phyloP scores from a whole-genome alignment of 805 yeast species.

The Starmerella stigmatis region DNA sequence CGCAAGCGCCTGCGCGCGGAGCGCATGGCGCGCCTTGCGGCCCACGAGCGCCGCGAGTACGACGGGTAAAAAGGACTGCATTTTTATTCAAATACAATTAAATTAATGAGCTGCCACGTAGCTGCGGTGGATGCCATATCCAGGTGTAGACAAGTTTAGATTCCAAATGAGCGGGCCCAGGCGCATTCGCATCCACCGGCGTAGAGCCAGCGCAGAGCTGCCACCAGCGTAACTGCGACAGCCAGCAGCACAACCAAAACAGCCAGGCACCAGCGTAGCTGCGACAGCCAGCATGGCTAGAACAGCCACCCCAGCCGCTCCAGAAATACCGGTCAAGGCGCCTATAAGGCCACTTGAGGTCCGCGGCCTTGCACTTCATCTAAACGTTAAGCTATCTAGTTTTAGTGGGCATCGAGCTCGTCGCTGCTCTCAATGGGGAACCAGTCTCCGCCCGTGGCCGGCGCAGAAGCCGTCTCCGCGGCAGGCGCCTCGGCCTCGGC shows the following conservation, averaged over 20 bases:
- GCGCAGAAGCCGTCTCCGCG: constrained; percentile 21
- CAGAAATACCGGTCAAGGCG: too few relatives aligned
- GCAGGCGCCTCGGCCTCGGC: constrained; percentile 25
- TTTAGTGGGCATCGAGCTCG: constrained; percentile 31
- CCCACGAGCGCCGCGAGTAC: constrained; percentile 23
- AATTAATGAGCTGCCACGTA: too few relatives aligned
- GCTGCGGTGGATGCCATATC: too few relatives aligned
- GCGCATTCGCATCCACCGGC: too few relatives aligned
- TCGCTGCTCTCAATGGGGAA: constrained; percentile 33
- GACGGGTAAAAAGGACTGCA: constrained; percentile 11
- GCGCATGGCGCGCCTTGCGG: constrained; percentile 27
- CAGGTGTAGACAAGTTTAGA: too few relatives aligned
- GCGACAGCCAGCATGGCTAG: too few relatives aligned
- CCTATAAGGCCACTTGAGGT: not conserved
- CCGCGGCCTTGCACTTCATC: not conserved
- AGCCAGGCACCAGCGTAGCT: too few relatives aligned
- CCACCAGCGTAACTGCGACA: too few relatives aligned
- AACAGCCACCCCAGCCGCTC: too few relatives aligned
- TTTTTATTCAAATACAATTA: not conserved
- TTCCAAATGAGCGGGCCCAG: too few relatives aligned
- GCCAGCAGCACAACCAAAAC: too few relatives aligned
- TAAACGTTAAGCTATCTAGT: constrained; percentile 4
- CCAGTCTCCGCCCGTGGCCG: constrained; percentile 32
- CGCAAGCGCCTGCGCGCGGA: constrained; percentile 28
- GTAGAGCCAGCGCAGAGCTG: too few relatives aligned